Base-by-base conservation (phyloP, 78 protist genomes). In the Pigoraptor vietnamica region DNA sequence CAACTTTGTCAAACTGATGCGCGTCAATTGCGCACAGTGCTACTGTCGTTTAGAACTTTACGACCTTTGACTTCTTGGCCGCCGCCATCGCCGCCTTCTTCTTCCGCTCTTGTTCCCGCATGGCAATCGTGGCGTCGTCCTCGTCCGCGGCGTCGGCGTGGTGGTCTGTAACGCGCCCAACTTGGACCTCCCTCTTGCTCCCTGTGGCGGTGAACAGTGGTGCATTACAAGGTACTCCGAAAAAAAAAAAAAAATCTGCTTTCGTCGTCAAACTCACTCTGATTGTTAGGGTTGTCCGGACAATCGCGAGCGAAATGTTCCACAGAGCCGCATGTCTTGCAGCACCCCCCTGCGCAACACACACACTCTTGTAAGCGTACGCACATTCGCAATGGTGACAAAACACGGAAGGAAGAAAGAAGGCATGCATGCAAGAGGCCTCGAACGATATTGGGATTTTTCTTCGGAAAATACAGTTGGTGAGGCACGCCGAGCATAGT, bases 291-390 rank as follows among this genome's bases (percentile, higher is more conserved):
- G 14, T 48, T 48, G 29, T 90, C 92, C 0, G 92, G 92, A 29
- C 92, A 90, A 33, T 90, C 56, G 21, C 36, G 83, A 24, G 23
- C 32, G 23, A 90, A 48, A 33, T 90, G 92, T 33, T 90, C 92
- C 6, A 90, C 92, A 25, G 86, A 67, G 1, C 81, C 86, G 36
- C 92, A 89, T 10, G 35, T 56, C 32, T 39, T 39, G 35, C 91
- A 89, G 24, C 81, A 33, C n/a, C 91, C 91, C n/a, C 86, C 86
- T 81, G 86, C 86, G 37, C 67, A 48, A 14, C 67, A 48, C 67
- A 48, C 6, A 48, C 67, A 48, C n/a, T n/a, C n/a, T n/a, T n/a
- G n/a, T n/a, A n/a, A n/a, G n/a, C n/a, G n/a, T n/a, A n/a, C n/a
- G n/a, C n/a, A n/a, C n/a, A n/a, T n/a, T n/a, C n/a, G n/a, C n/a